Percentiles rank a stretch among this genome's conserved stretches.
Conservation (phyloP, 495 filamentous ascomycete genomes). For the Penicillium simplicissimum region DNA sequence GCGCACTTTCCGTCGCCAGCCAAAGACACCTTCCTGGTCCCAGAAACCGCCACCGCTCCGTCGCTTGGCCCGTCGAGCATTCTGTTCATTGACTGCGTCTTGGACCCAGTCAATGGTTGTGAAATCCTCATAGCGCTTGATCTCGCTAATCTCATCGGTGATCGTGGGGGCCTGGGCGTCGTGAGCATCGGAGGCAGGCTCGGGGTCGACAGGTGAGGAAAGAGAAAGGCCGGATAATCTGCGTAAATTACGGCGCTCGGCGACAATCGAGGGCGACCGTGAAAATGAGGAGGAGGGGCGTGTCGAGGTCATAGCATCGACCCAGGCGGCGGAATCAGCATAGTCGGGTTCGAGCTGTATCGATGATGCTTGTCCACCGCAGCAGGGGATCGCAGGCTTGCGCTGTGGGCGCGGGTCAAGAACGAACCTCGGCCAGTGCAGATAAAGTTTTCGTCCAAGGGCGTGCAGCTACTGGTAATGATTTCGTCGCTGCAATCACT, state of each 20-base stretch:
- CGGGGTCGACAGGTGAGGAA: slow-evolving; percentile 60
- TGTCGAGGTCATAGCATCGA: slow-evolving; percentile 64
- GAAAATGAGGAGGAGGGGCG: slow-evolving; percentile 58
- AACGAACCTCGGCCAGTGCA: not conserved
- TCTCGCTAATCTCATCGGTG: slow-evolving; percentile 93
- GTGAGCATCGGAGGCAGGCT: slow-evolving; percentile 37
- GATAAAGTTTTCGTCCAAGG: not conserved
- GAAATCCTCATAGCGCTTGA: slow-evolving; percentile 97
- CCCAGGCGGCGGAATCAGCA: slow-evolving; percentile 33
- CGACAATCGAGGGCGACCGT: slow-evolving; percentile 56
- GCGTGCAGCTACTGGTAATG: not conserved
- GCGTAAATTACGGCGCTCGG: slow-evolving; percentile 58
- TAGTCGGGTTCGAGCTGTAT: slow-evolving; percentile 29
- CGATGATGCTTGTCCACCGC: slow-evolving; percentile 23
- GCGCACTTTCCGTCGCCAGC: slow-evolving; percentile 79
- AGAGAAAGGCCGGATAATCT: slow-evolving; percentile 72
- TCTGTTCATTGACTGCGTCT: slow-evolving; percentile 89
- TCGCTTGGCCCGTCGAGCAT: slow-evolving; percentile 72
- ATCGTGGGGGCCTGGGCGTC: slow-evolving; percentile 60
- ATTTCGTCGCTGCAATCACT: not conserved
- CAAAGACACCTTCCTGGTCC: slow-evolving; percentile 66
- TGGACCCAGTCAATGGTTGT: slow-evolving; percentile 99
- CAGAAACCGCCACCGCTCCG: slow-evolving; percentile 75
- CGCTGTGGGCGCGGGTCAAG: not conserved
- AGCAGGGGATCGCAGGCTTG: slow-evolving; percentile 15